Base-by-base conservation (phyloP, 345 rosid genomes). In the Chamaenerion angustifolium region DNA sequence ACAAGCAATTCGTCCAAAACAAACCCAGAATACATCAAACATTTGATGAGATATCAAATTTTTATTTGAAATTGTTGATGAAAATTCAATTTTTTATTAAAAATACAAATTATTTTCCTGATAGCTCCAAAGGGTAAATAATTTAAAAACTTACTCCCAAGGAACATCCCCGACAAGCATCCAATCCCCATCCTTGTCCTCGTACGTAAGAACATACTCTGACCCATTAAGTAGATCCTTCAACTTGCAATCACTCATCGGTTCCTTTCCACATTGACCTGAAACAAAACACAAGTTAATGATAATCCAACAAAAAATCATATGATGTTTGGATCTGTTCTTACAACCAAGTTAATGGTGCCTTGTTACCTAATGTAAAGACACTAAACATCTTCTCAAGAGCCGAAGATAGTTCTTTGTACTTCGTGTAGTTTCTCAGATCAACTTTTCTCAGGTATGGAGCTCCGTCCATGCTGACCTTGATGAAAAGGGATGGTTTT, bases 401-500 rank as follows among this genome's bases (percentile, higher is more conserved):
- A 31, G 37, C 37, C 1, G 37, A 31, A 53, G 97, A 88, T 49
- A 88, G 61, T 42, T 82, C 83, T 56, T 56, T 71, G 58, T 88
- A 88, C n/a, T 70, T 62, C 15, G 87, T 66, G 68, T 74, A 82
- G 40, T 68, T 85, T 56, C 81, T 70, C 68, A 85, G 71, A 63
- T 85, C 95, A 7, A 88, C 97, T 63, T 88, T 88, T 69, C 97
- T 67, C 76, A 88, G 67, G 57, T 82, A 88, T 17, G 93, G 95
- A 63, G 95, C 97, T 46, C 97, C 95, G 27, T 82, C 92, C 97
- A 88, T 88, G 75, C 97, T 88, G 43, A 85, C 97, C 66, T 88
- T 88, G 49, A 88, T 71, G 69, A 78, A 84, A 60, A 88, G 69
- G 65, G 81, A 65, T 1, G 86, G 88, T 40, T 82, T 84, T 48